Evolutionary conservation across 2,329 filamentous ascomycete genomes (phyloP).

Genomic region (Penicillium frequentans): DNA sequence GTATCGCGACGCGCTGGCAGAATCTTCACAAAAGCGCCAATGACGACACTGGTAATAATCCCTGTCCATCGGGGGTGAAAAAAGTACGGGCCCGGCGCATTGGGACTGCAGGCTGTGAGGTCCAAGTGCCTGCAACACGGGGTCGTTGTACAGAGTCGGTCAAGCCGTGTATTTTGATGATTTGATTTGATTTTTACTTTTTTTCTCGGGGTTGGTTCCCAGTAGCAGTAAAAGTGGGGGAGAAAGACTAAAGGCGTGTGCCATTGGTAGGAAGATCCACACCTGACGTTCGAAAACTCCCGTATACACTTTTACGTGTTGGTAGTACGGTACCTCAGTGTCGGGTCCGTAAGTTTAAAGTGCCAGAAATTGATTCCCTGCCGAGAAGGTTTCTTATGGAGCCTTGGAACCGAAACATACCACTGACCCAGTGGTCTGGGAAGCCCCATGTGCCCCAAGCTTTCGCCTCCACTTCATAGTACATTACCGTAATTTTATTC

Average conservation of each 20-base stretch:
- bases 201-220: conserved; percentile 1
- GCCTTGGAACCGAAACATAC: not conserved
- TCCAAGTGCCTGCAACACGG: not conserved
- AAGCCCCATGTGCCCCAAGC: conserved; percentile 1
- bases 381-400: not conserved
- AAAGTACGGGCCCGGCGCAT: not conserved
- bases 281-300: not conserved
- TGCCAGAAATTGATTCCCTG: not conserved
- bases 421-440: not conserved
- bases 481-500: not conserved
- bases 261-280: not conserved
- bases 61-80: not conserved
- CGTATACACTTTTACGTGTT: not conserved
- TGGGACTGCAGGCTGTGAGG: not conserved
- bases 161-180: not conserved
- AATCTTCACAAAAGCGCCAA: not conserved
- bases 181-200: not conserved
- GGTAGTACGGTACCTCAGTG: not conserved
- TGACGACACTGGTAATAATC: not conserved
- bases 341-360: not conserved
- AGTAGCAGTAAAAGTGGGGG: conserved; percentile 1
- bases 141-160: not conserved
- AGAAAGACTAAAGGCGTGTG: not conserved
- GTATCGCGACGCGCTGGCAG: not conserved
- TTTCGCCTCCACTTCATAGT: not conserved